Evolutionary conservation across 345 rosid genomes (phyloP).

Genomic region (Streptanthus diversifolius): DNA sequence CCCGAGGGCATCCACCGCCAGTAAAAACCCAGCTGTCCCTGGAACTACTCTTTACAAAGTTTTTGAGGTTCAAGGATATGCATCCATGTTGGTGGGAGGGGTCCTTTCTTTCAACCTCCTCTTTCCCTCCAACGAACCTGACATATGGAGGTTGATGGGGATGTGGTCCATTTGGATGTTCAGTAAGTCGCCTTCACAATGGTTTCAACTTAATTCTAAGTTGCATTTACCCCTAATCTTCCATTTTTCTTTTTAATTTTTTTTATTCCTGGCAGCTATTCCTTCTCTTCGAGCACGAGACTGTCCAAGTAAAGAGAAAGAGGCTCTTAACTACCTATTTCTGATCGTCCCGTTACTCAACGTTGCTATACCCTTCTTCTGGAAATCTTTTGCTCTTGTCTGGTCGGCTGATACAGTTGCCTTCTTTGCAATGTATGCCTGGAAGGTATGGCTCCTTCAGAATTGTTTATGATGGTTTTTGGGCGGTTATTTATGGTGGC

Average conservation of each 20-base stretch:
- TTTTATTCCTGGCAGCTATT: conserved; percentile 50
- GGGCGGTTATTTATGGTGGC: not conserved
- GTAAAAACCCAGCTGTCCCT: conserved; percentile 88
- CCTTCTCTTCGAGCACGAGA: conserved; percentile 94
- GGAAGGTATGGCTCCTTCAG: conserved; percentile 66
- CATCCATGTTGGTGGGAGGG: conserved; percentile 73
- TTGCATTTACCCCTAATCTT: not conserved
- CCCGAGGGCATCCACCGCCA: conserved; percentile 87
- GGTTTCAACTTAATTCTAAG: not conserved
- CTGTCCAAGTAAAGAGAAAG: conserved; percentile 86
- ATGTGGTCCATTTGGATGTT: conserved; percentile 99
- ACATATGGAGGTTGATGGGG: conserved; percentile 93
- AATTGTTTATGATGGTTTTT: not conserved
- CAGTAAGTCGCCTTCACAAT: conserved; percentile 47
- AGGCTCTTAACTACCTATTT: conserved; percentile 90
- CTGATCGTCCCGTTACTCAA: conserved; percentile 78
- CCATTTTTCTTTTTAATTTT: not conserved
- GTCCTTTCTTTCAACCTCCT: conserved; percentile 81
- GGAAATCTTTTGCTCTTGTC: conserved; percentile 82
- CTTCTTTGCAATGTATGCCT: conserved; percentile 86
- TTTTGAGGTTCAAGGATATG: conserved; percentile 89
- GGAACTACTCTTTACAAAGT: conserved; percentile 76
- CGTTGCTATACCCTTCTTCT: conserved; percentile 81
- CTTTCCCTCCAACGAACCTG: conserved; percentile 86
- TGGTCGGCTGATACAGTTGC: conserved; percentile 91